phyloP scores from a whole-genome alignment of 768 basidiomycete genomes.

The Termitomyces sp. region DNA sequence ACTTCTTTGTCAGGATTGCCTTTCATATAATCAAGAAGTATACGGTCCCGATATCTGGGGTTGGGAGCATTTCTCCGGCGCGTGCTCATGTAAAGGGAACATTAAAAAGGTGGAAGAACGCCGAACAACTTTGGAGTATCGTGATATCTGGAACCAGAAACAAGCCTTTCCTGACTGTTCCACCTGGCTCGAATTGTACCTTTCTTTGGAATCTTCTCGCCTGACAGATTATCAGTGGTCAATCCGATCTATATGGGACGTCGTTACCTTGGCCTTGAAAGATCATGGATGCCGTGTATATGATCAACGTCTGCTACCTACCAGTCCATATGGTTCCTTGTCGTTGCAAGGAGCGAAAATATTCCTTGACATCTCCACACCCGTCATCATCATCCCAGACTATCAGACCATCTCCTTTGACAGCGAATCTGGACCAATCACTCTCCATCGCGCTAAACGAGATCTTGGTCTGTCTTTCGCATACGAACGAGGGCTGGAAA shows the following conservation, averaged over 20 bases:
- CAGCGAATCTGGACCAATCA: background rate
- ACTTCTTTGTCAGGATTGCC: constrained; percentile 45
- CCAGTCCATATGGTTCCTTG: constrained; percentile 1
- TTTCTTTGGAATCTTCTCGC: constrained; percentile 31
- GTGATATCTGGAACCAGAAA: constrained; percentile 11
- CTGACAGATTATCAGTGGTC: constrained; percentile 12
- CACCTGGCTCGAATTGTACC: constrained; percentile 42
- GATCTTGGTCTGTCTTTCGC: constrained; percentile 28
- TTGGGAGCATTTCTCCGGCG: constrained; percentile 48
- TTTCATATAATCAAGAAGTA: constrained; percentile 47
- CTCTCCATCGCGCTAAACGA: constrained; percentile 20
- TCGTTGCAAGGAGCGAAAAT: constrained; percentile 12
- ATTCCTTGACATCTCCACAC: constrained; percentile 9
- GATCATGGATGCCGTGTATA: constrained; percentile 38
- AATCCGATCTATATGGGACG: constrained; percentile 34
- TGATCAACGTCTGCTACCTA: constrained; percentile 7
- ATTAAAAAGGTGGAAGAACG: background rate
- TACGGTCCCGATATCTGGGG: constrained; percentile 48
- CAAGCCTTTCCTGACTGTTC: constrained; percentile 34
- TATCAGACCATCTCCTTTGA: background rate
- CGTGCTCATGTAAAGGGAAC: constrained; percentile 38
- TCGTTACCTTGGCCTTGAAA: constrained; percentile 34
- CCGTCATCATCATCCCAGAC: constrained; percentile 16
- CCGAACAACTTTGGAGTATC: constrained; percentile 1
- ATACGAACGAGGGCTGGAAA: constrained; percentile 20